These are phyloP conservation scores for Apiospora saccharicola DNA, from an alignment of 2,329 filamentous ascomycete species.

Conservation along the genomic window DNA sequence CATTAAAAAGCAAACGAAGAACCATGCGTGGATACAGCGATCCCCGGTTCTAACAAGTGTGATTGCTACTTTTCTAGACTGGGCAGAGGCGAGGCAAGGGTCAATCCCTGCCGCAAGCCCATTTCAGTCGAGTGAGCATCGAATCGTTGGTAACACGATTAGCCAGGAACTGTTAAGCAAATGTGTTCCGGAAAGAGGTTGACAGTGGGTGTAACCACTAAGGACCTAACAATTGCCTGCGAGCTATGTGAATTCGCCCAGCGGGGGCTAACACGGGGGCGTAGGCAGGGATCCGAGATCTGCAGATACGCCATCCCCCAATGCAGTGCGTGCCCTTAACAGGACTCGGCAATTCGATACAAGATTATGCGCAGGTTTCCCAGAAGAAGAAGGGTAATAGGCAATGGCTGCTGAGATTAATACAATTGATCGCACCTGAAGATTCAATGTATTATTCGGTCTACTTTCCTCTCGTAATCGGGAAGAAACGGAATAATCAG, in stretches of 20 bases:
- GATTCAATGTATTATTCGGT: too few relatives aligned
- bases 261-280: background rate
- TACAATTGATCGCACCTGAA: background rate
- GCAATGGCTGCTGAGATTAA: background rate
- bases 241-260: background rate
- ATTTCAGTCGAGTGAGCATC: background rate
- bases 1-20: background rate
- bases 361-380: background rate
- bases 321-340: background rate
- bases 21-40: background rate
- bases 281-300: background rate
- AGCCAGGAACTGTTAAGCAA: background rate
- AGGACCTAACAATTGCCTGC: background rate
- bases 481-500: too few relatives aligned
- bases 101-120: conserved; percentile 2
- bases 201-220: conserved; percentile 8
- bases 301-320: background rate
- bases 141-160: background rate
- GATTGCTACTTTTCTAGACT: background rate
- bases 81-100: background rate
- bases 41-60: conserved; percentile 6
- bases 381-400: background rate
- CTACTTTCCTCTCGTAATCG: background rate
- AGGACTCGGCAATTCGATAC: background rate
- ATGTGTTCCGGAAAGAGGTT: background rate